Evolutionary conservation across 2,329 filamentous ascomycete genomes (phyloP).

Genomic region (Emydomyces testavorans): DNA sequence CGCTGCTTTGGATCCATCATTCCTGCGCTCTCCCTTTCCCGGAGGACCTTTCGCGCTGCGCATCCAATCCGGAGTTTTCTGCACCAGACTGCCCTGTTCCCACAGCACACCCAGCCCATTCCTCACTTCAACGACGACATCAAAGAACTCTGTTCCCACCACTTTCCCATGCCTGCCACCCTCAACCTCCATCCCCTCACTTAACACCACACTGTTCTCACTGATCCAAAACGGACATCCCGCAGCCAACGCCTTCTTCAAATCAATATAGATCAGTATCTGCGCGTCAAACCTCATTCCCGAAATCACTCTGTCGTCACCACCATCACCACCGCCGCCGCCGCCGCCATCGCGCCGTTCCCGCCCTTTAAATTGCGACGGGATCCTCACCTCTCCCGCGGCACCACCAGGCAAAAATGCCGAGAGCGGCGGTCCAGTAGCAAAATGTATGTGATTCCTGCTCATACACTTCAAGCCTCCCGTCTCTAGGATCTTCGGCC

Average conservation of each 20-base stretch:
- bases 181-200: constrained; percentile 41
- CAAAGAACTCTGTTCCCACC: constrained; percentile 57
- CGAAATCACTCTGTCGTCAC: constrained; percentile 48
- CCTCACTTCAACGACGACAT: constrained; percentile 60
- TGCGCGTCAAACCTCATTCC: constrained; percentile 73
- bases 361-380: constrained; percentile 6
- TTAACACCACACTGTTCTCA: constrained; percentile 63
- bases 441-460: constrained; percentile 83
- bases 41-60: constrained; percentile 30
- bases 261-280: constrained; percentile 65
- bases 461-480: constrained; percentile 74
- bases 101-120: constrained; percentile 62
- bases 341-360: constrained; percentile 5
- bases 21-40: constrained; percentile 22
- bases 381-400: constrained; percentile 16
- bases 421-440: constrained; percentile 52
- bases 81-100: constrained; percentile 42
- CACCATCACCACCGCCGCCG: constrained; percentile 19
- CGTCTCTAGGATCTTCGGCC: constrained; percentile 58
- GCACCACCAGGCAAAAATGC: constrained; percentile 24
- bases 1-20: background rate
- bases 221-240: constrained; percentile 64
- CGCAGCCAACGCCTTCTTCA: constrained; percentile 52
- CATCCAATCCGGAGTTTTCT: constrained; percentile 38
- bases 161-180: constrained; percentile 41